phyloP scores from a whole-genome alignment of 2,329 filamentous ascomycete genomes.

The Sclerotinia spermophila region DNA sequence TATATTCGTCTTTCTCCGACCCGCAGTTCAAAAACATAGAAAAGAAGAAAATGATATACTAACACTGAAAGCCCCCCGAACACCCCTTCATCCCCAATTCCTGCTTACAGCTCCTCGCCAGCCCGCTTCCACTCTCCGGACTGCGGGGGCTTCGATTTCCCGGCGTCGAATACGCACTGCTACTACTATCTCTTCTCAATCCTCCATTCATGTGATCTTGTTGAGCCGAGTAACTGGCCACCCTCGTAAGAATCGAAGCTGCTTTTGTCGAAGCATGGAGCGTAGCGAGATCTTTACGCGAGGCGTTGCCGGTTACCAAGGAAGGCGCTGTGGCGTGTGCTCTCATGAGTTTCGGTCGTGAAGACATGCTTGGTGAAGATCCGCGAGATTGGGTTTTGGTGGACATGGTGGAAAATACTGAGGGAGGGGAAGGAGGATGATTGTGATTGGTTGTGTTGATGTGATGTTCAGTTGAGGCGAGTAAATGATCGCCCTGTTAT shows the following conservation, averaged over 20 bases:
- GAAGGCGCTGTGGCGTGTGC: slow-evolving; percentile 56
- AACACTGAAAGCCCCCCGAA: slow-evolving; percentile 7
- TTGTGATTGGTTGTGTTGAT: slow-evolving; percentile 1
- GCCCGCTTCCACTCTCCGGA: slow-evolving; percentile 28
- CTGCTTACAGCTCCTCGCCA: slow-evolving; percentile 26
- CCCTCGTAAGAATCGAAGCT: slow-evolving; percentile 52
- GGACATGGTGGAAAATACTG: slow-evolving; percentile 35
- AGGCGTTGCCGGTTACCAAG: slow-evolving; percentile 53
- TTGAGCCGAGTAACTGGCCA: slow-evolving; percentile 49
- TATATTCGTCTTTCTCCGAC: neutral
- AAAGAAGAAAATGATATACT: neutral
- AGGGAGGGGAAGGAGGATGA: neutral
- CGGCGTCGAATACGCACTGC: slow-evolving; percentile 19
- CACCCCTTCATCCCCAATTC: slow-evolving; percentile 15
- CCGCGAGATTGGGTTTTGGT: slow-evolving; percentile 38
- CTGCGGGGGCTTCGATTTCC: slow-evolving; percentile 19
- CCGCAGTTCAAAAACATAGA: neutral
- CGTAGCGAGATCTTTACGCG: slow-evolving; percentile 48
- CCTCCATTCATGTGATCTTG: slow-evolving; percentile 33
- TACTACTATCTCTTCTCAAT: slow-evolving; percentile 18
- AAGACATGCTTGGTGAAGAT: slow-evolving; percentile 42
- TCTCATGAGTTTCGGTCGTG: slow-evolving; percentile 51
- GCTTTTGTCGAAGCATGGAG: slow-evolving; percentile 49
- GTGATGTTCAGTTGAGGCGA: neutral
- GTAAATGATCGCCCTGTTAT: slow-evolving; percentile 5